These are phyloP conservation scores for Leptographium lundbergii DNA, from an alignment of 2,329 filamentous ascomycete species.

Conservation along the genomic window DNA sequence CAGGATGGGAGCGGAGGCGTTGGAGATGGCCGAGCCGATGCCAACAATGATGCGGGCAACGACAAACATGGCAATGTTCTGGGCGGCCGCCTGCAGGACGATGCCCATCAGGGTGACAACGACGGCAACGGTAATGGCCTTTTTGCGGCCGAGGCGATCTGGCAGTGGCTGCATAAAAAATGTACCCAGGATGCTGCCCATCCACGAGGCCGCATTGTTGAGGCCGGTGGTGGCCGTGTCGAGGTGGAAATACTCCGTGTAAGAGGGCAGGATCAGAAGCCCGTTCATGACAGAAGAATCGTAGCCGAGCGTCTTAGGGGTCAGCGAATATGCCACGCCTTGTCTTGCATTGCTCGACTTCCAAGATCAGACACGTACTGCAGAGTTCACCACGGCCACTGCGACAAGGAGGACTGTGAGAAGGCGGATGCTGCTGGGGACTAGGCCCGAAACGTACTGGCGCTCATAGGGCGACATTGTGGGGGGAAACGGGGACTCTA, in stretches of 20 bases:
- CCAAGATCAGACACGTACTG: neutral
- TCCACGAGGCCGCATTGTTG: slow-evolving; percentile 16
- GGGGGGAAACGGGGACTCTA: neutral
- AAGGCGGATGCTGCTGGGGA: neutral
- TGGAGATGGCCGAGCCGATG: slow-evolving; percentile 26
- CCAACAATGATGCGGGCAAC: slow-evolving; percentile 15
- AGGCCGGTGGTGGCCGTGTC: slow-evolving; percentile 18
- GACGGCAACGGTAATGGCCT: slow-evolving; percentile 7
- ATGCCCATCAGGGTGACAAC: slow-evolving; percentile 11
- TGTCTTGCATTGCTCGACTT: neutral
- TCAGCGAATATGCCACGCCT: neutral
- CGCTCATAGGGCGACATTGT: neutral
- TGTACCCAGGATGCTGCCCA: slow-evolving; percentile 10
- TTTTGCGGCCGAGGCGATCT: slow-evolving; percentile 13
- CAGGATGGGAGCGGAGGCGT: slow-evolving; percentile 2
- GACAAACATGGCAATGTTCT: slow-evolving; percentile 17
- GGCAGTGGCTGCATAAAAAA: slow-evolving; percentile 10
- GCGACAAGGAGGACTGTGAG: neutral
- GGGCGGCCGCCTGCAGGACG: slow-evolving; percentile 12
- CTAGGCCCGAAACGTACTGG: neutral
- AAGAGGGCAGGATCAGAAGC: slow-evolving; percentile 21
- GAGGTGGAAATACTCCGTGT: slow-evolving; percentile 19
- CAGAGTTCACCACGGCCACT: neutral
- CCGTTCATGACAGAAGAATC: slow-evolving; percentile 19
- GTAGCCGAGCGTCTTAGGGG: slow-evolving; percentile 12